Evolutionary conservation across 73 alveolate genomes (phyloP).

Genomic region (Stentor roeselii): DNA sequence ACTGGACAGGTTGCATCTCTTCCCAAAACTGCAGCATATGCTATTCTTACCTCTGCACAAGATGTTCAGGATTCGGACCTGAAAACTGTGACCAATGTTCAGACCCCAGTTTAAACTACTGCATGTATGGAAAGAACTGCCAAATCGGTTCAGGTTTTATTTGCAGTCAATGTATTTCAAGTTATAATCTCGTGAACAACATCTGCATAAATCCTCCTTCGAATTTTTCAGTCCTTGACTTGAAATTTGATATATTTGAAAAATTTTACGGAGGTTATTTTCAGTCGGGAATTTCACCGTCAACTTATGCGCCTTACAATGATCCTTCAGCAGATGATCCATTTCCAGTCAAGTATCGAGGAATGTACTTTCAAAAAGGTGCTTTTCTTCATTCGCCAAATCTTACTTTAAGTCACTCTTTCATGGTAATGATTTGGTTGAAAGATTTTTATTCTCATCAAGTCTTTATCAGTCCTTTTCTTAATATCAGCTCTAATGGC

Average conservation of each 20-base stretch:
- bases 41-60: background rate
- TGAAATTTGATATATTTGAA: background rate
- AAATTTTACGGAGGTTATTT: background rate
- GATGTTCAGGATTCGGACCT: background rate
- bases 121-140: background rate
- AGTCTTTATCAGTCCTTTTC: too few species aligned
- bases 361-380: too few species aligned
- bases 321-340: background rate
- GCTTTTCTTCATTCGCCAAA: too few species aligned
- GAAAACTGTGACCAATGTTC: background rate
- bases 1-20: too few species aligned
- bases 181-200: too few species aligned
- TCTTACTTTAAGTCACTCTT: too few species aligned
- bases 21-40: background rate
- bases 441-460: too few species aligned
- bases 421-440: too few species aligned
- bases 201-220: background rate
- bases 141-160: background rate
- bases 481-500: too few species aligned
- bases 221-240: background rate
- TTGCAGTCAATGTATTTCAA: background rate
- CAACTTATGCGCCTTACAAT: background rate
- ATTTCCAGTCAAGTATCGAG: background rate
- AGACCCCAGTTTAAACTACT: background rate
- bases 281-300: background rate